Evolutionary conservation across 176 grass and related monocot genomes (phyloP), one percentile per base, ranked within the genome.

Genomic region (Oryza nivara): DNA sequence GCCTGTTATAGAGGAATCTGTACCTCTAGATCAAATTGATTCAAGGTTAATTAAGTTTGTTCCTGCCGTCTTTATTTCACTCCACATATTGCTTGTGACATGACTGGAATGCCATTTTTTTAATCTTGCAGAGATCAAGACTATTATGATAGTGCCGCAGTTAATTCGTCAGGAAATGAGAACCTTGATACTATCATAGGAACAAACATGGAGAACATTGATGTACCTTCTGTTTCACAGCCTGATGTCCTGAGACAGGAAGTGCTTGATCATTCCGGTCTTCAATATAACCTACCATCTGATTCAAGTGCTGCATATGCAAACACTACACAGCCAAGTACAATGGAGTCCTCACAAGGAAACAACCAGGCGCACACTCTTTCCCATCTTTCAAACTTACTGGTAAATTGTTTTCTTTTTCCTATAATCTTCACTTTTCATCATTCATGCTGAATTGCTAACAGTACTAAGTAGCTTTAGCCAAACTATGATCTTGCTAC

Each of bases 241-340:
- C 63, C 93, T 82, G 92, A 96, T 71, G 88, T 91, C 47, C 43
- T 86, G 64, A 92, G 88, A 76, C 86, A 83, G 63, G 90, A 94
- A 1, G 54, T 88, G 76, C 77, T 87, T 51, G 93, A 95, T 89
- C 81, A 94, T 86, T 71, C 91, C 35, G 84, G 78, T 74, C 88
- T 96, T 82, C 91, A 99, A 65, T 96, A 99, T 84, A 92, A 92
- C 34, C 54, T 96, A 66, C 88, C 97, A 76, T 94, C 96, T 64
- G 93, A 76, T 61, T 88, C 93, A 34, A 85, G 76, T 86, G 87
- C 95, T 80, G 51, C 85, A 23, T 89, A 91, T 74, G 79, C 90
- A 20, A 94, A 89, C 64, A 77, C 79, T 0, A 86, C 86, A 44
- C 93, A 94, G 67, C 80, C 93, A 51, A 92, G 72, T 85, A 80